Percentiles rank a stretch among this genome's conserved stretches.
Evolutionary conservation across 768 basidiomycete genomes (phyloP).

Genomic region (Naganishia onofrii): DNA sequence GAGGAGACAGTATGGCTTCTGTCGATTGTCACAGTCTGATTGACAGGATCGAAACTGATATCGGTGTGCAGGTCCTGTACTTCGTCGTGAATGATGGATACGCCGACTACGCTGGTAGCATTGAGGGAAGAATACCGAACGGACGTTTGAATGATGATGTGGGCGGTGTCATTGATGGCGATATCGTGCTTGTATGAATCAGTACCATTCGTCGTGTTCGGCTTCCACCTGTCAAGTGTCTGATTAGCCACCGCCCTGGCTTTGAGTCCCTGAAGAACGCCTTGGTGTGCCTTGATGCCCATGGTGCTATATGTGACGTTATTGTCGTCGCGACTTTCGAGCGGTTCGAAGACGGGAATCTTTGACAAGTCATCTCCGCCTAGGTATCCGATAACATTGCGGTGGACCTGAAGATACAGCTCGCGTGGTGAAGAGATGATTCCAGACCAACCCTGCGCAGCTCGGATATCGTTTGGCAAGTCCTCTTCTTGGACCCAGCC

Average conservation of each 20-base stretch:
- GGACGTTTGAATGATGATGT: constrained; percentile 9
- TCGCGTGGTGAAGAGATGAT: constrained; percentile 31
- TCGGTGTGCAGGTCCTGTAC: background rate
- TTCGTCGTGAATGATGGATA: constrained; percentile 13
- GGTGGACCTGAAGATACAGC: constrained; percentile 24
- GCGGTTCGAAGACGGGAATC: constrained; percentile 7
- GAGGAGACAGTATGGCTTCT: constrained; percentile 13
- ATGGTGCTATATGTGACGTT: constrained; percentile 6
- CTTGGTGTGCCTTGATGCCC: constrained; percentile 10
- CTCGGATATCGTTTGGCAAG: constrained; percentile 17
- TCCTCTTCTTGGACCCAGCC: constrained; percentile 35
- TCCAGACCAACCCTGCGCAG: constrained; percentile 32
- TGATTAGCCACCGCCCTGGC: background rate
- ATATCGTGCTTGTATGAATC: background rate
- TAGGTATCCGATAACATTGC: constrained; percentile 6
- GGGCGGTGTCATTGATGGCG: constrained; percentile 6
- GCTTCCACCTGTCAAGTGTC: background rate
- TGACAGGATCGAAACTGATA: constrained; percentile 19
- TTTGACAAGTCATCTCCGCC: constrained; percentile 11
- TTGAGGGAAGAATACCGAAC: constrained; percentile 6
- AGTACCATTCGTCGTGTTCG: background rate
- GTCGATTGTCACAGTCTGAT: constrained; percentile 20
- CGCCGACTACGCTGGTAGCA: background rate
- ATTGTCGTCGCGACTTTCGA: background rate
- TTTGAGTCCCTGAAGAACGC: constrained; percentile 11